Conservation (phyloP, 768 basidiomycete species). For the Lactifluus echinatus region DNA sequence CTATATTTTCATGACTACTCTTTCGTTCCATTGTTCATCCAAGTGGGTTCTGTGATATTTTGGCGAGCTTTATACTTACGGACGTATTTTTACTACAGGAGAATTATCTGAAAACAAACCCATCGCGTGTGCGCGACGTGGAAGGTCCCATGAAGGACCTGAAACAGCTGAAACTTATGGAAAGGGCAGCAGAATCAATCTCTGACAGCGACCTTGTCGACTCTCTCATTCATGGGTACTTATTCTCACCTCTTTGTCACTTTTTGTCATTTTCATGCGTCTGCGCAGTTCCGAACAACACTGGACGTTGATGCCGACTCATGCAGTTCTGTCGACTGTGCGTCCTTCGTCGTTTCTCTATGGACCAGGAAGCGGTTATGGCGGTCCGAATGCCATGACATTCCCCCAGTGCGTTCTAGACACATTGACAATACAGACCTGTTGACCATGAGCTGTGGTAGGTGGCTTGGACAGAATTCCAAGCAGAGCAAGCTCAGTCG, state of each 20-base stretch:
- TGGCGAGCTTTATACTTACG: background rate
- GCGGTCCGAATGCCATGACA: constrained; percentile 54
- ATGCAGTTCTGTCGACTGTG: constrained; percentile 86
- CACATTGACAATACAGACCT: background rate
- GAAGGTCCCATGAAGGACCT: constrained; percentile 57
- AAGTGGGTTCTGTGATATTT: constrained; percentile 41
- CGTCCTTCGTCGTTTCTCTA: constrained; percentile 79
- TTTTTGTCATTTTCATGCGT: background rate
- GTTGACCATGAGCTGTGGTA: constrained; percentile 27
- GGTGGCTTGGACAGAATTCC: constrained; percentile 98
- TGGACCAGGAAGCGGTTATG: constrained; percentile 59
- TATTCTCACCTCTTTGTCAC: constrained; percentile 2
- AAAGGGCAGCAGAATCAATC: constrained; percentile 82
- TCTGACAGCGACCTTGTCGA: constrained; percentile 95
- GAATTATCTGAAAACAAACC: constrained; percentile 86
- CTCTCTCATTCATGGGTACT: constrained; percentile 84
- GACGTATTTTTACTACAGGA: constrained; percentile 43
- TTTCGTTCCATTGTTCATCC: constrained; percentile 91
- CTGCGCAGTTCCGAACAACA: constrained; percentile 76
- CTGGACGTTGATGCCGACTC: constrained; percentile 91
- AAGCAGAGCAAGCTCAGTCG: constrained; percentile 77
- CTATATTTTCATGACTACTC: constrained; percentile 94
- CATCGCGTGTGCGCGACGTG: constrained; percentile 47
- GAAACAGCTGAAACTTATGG: constrained; percentile 74
- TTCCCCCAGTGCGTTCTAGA: constrained; percentile 73